A percentile compares a stretch with the other conserved stretches of the same genome.
Evolutionary conservation across 371 early-diverging fungal species (phyloP).

Genomic region (Dichotomocladium elegans): DNA sequence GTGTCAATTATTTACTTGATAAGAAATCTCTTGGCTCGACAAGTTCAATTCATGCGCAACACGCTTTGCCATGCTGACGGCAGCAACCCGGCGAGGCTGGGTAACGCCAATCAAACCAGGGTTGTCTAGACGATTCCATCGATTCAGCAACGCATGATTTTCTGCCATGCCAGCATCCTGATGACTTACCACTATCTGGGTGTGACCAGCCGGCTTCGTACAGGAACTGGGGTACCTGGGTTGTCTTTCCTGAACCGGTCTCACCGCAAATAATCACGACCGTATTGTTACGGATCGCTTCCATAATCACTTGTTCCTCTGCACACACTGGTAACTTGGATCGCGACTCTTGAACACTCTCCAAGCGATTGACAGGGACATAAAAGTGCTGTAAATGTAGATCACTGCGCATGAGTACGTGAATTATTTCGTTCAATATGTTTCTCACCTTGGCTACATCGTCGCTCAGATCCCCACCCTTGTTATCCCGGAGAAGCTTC

Average conservation of each 20-base stretch:
- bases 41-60: conserved; percentile 88
- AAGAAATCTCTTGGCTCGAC: conserved; percentile 53
- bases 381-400: conserved; percentile 79
- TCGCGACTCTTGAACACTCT: conserved; percentile 74
- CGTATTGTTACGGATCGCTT: conserved; percentile 81
- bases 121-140: conserved; percentile 37
- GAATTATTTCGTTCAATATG: background rate
- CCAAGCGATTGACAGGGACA: conserved; percentile 73
- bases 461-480: conserved; percentile 38
- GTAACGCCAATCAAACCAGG: conserved; percentile 96
- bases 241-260: conserved; percentile 98
- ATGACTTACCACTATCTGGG: conserved; percentile 54
- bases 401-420: background rate
- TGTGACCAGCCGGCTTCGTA: conserved; percentile 96
- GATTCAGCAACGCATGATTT: background rate
- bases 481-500: conserved; percentile 30
- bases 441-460: conserved; percentile 32
- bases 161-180: background rate
- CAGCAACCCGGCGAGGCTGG: conserved; percentile 99
- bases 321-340: conserved; percentile 81
- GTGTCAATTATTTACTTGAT: conserved; percentile 49
- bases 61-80: conserved; percentile 95
- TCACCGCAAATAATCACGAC: conserved; percentile 95
- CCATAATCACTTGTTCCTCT: conserved; percentile 98
- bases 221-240: conserved; percentile 98